Evolutionary conservation across 2,329 filamentous ascomycete genomes (phyloP).

Genomic region (Botrytis byssoidea): DNA sequence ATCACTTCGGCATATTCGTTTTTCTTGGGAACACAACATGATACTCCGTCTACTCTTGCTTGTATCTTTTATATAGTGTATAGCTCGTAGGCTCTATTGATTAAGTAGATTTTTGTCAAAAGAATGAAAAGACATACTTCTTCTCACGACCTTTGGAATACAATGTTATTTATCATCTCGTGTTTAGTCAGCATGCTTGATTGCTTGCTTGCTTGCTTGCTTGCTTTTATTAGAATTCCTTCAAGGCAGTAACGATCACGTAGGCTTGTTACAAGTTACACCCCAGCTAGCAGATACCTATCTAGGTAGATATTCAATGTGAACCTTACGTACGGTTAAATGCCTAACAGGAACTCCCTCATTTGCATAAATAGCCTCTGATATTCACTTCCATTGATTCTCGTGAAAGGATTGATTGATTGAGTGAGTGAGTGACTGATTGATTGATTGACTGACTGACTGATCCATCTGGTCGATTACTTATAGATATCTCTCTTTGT

Average conservation of each 20-base stretch:
- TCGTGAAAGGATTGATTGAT: not conserved
- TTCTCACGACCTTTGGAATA: not conserved
- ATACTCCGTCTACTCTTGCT: slow-evolving; percentile 1
- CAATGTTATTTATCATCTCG: not conserved
- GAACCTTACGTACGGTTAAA: not conserved
- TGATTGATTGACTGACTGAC: not conserved
- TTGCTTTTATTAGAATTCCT: not conserved
- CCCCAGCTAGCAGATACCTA: not conserved
- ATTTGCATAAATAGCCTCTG: not conserved
- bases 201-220: too few relatives aligned
- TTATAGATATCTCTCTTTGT: not conserved
- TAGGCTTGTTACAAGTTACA: not conserved
- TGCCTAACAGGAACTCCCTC: not conserved
- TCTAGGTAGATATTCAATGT: not conserved
- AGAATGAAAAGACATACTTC: slow-evolving; percentile 8
- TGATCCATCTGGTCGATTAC: not conserved
- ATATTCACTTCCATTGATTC: not conserved
- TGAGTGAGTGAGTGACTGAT: not conserved
- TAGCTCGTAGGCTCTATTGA: not conserved
- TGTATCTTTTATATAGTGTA: not conserved
- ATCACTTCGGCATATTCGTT: slow-evolving; percentile 19
- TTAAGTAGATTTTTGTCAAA: not conserved
- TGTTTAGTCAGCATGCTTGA: slow-evolving; percentile 3
- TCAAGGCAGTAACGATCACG: slow-evolving; percentile 15
- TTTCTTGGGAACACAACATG: slow-evolving; percentile 13